Percentiles rank a stretch among this genome's conserved stretches.
These are phyloP conservation scores for Globisporangium cederbergense DNA, from an alignment of 352 stramenopile species.

Conservation along the genomic window DNA sequence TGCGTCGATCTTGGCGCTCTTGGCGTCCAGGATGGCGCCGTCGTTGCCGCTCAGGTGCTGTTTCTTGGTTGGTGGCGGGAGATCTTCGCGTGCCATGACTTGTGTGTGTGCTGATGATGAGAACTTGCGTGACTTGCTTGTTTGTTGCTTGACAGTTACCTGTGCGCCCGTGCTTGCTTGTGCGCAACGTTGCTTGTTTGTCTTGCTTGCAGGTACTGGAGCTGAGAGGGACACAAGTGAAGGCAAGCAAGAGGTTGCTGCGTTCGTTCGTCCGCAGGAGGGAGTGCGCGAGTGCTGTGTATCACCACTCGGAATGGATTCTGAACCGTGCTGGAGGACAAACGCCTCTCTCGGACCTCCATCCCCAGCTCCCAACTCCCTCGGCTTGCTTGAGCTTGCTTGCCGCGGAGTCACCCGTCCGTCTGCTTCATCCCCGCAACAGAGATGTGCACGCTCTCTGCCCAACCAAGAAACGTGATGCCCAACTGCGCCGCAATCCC, in stretches of 20 bases:
- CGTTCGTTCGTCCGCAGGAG: conserved; percentile 10
- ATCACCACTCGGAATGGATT: conserved; percentile 17
- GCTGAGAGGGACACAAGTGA: background rate
- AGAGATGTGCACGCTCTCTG: conserved; percentile 6
- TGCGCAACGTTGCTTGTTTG: conserved; percentile 1
- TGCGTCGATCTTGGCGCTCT: conserved; percentile 3
- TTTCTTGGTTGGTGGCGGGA: conserved; percentile 11
- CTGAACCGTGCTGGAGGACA: conserved; percentile 11
- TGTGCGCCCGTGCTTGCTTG: background rate
- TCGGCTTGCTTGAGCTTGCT: conserved; percentile 5
- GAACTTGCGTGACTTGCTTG: background rate
- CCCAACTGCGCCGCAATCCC: no score
- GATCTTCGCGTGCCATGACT: conserved; percentile 12
- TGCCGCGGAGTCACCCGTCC: background rate
- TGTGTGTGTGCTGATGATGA: background rate
- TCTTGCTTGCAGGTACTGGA: background rate
- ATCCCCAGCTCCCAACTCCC: background rate
- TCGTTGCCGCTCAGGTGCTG: background rate
- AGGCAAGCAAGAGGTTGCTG: background rate
- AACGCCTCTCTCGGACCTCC: conserved; percentile 3
- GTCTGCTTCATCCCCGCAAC: background rate
- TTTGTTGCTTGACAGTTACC: conserved; percentile 4
- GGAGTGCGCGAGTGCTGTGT: conserved; percentile 3
- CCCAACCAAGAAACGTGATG: background rate
- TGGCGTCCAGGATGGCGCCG: conserved; percentile 6